Evolutionary conservation across 108 stramenopile genomes (phyloP).

Genomic region (Hondaea fermentalgiana): DNA sequence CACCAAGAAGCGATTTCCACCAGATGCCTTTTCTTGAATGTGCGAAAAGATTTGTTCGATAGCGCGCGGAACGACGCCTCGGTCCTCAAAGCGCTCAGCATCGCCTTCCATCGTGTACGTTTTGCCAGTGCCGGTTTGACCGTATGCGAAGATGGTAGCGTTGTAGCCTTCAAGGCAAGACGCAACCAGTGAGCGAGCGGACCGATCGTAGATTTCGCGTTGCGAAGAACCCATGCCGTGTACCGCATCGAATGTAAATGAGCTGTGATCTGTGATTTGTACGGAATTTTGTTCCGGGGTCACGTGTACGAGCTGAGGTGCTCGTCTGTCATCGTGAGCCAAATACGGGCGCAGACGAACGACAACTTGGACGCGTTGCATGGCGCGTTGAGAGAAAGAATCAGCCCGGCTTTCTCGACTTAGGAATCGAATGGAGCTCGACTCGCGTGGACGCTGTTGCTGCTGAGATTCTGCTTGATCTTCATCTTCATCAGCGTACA

Average conservation of each 20-base stretch:
- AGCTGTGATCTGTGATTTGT: background rate
- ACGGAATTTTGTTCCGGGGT: background rate
- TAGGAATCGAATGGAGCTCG: too few species aligned
- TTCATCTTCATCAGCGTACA: too few species aligned
- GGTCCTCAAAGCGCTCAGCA: slow-evolving; percentile 29
- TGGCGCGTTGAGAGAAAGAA: background rate
- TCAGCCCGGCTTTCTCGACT: background rate
- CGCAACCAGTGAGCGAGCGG: slow-evolving; percentile 47
- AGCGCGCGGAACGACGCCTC: slow-evolving; percentile 58
- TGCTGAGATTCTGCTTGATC: too few species aligned
- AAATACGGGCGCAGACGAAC: background rate
- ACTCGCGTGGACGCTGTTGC: too few species aligned
- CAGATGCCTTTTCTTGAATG: slow-evolving; percentile 29
- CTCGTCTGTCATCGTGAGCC: background rate
- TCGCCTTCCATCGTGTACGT: slow-evolving; percentile 68
- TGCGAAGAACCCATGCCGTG: slow-evolving; percentile 39
- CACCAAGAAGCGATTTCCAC: slow-evolving; percentile 44
- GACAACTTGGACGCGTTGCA: background rate
- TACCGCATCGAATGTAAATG: slow-evolving; percentile 54
- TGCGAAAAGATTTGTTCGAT: slow-evolving; percentile 62
- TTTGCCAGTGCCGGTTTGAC: slow-evolving; percentile 85
- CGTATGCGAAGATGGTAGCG: slow-evolving; percentile 89
- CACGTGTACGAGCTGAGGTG: background rate
- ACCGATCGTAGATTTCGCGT: slow-evolving; percentile 47
- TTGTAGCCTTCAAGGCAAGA: slow-evolving; percentile 79